Evolutionary conservation across 495 filamentous ascomycete species (phyloP), one percentile per base, ranked within the genome.

Genomic region (Ramalina peruviana): DNA sequence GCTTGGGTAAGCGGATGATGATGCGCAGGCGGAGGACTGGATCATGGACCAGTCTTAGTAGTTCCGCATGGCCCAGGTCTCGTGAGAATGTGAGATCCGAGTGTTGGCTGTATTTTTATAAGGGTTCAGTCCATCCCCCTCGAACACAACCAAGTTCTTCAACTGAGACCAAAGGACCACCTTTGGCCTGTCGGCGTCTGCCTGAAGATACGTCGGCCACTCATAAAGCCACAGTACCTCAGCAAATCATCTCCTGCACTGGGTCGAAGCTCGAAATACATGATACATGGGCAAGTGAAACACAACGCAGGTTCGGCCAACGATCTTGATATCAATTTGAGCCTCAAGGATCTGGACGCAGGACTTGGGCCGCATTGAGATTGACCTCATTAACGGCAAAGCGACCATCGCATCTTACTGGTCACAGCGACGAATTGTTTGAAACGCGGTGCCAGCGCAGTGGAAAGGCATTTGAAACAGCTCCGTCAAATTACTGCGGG

Each of bases 301-400:
- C 20, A 21, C 30, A 7, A 5, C 27, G 17, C 20, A 41, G 40
- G 44, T 36, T 27, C 30, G 40, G 40, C 39, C 44, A 33, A 27
- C 49, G 41, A 48, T 19, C 48, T 46, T 38, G 40, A 33, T 42
- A 6, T 21, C 36, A 43, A 43, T 42, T 17, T 40, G 17, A 33
- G 13, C 27, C 36, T 21, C 40, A 12, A 41, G 46, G 26, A 36
- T 27, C 36, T 47, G 39, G 37, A 44, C 26, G 26, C 45, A 27
- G 39, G 39, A 40, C 42, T 45, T 44, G 36, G 40, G 40, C 40
- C 51, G 36, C 49, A 53, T 48, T 36, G 46, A 50, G 42, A 43
- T 49, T 51, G 47, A 42, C 37, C 48, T 41, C 36, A 23, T 47
- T 20, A 30, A 6, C 46, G 23, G 17, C 10, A 26, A 21, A 23